These are phyloP conservation scores for Diospyros kaki DNA, from an alignment of 148 eudicot species.

Conservation along the genomic window DNA sequence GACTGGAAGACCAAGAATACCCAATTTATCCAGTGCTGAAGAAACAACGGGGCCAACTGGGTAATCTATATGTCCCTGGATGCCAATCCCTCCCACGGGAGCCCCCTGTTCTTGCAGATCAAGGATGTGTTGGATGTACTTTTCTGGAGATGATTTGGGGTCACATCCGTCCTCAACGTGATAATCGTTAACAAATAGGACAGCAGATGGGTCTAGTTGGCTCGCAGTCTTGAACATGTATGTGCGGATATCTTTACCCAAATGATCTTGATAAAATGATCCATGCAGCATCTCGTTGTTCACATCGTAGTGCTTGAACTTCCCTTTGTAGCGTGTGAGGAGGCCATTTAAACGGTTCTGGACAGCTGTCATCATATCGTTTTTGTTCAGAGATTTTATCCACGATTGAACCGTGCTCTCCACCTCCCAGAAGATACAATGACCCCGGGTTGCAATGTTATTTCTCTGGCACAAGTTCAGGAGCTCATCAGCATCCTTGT, in stretches of 20 bases:
- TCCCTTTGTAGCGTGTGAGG: slow-evolving; percentile 81
- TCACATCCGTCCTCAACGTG: slow-evolving; percentile 85
- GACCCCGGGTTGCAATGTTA: slow-evolving; percentile 73
- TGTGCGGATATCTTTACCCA: slow-evolving; percentile 71
- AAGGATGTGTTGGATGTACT: slow-evolving; percentile 73
- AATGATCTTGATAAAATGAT: slow-evolving; percentile 65
- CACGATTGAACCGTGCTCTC: slow-evolving; percentile 60
- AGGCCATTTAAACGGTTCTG: slow-evolving; percentile 70
- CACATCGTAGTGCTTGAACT: slow-evolving; percentile 89
- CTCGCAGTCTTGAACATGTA: slow-evolving; percentile 80
- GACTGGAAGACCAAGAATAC: slow-evolving; percentile 79
- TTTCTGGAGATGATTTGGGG: slow-evolving; percentile 64
- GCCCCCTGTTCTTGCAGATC: slow-evolving; percentile 79
- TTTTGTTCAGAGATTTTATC: slow-evolving; percentile 44
- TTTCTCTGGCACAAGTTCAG: slow-evolving; percentile 51
- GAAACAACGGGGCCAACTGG: slow-evolving; percentile 81
- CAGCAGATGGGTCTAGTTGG: slow-evolving; percentile 64
- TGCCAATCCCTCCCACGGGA: slow-evolving; percentile 84
- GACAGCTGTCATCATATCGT: slow-evolving; percentile 55
- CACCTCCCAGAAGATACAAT: slow-evolving; percentile 98
- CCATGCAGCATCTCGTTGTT: slow-evolving; percentile 98
- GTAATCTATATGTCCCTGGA: slow-evolving; percentile 88
- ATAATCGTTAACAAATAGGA: slow-evolving; percentile 85
- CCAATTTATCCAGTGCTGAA: slow-evolving; percentile 74
- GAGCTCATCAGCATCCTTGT: slow-evolving; percentile 83